phyloP scores from a whole-genome alignment of 2,329 filamentous ascomycete species.

The Neopestalotiopsis sp. region DNA sequence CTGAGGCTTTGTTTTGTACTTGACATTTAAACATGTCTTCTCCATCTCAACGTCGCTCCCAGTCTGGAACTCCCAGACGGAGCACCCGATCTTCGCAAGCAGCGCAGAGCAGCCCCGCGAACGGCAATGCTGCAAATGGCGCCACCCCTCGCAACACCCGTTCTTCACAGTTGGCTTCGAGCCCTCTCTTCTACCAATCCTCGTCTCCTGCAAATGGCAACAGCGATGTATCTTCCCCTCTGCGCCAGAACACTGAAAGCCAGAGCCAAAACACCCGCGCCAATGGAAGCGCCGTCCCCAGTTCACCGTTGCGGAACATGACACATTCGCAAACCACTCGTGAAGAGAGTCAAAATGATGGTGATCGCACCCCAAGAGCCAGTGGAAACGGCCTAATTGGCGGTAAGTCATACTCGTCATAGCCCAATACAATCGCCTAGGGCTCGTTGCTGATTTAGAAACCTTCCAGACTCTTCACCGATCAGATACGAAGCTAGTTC shows the following conservation, averaged over 20 bases:
- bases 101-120: constrained; percentile 53
- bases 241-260: constrained; percentile 61
- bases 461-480: constrained; percentile 79
- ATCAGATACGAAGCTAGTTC: constrained; percentile 91
- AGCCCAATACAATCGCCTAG: neutral
- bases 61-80: constrained; percentile 59
- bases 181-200: constrained; percentile 78
- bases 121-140: constrained; percentile 30
- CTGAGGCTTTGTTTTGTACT: constrained; percentile 13
- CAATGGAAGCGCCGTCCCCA: constrained; percentile 46
- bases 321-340: constrained; percentile 57
- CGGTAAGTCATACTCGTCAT: constrained; percentile 54
- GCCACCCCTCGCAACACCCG: constrained; percentile 53
- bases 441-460: constrained; percentile 15
- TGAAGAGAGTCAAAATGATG: constrained; percentile 53
- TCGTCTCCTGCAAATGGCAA: constrained; percentile 45
- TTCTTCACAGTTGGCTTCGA: constrained; percentile 67
- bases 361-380: constrained; percentile 74
- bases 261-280: constrained; percentile 59
- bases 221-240: constrained; percentile 53
- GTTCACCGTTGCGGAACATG: constrained; percentile 65
- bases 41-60: constrained; percentile 60
- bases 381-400: constrained; percentile 59
- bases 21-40: constrained; percentile 61
- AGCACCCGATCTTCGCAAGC: constrained; percentile 59